Evolutionary conservation across 805 yeast species (phyloP), one percentile per base, ranked within the genome.

Genomic region (Ogataea nonfermentans): DNA sequence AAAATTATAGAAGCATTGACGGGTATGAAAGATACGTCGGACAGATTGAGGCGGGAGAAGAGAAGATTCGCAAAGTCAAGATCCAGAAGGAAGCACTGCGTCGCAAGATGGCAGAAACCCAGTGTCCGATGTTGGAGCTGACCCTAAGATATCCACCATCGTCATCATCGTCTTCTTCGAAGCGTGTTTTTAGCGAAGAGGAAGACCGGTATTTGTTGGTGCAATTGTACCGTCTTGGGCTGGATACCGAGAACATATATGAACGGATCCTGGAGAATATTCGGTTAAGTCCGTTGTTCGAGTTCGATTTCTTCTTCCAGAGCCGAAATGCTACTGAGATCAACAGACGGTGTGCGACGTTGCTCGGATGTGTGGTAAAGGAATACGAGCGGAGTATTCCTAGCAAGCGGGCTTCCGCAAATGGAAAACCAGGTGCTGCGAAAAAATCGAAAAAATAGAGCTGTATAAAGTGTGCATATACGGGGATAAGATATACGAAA

Each of bases 31-130:
- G 86, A 47, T 87, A 83, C 61, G 64, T 90, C 38, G 68, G 74
- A 13, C 91, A 81, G 53, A 87, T 93, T 45, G 95, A 89, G 55
- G 72, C 76, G 3, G 99, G 98, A 11, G 98, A 93, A 58, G 96
- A 89, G 45, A 84, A 76, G 59, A 74, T 85, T 17, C 68, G 78
- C 32, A 79, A 77, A 52, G 57, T 74, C 8, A 74, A 74, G 51
- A 65, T 79, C 23, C 96, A 89, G 55, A 85, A 80, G 57, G 95
- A 86, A 61, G 75, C 87, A 13, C 67, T 93, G 40, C 76, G 90
- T 53, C 70, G 83, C 45, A 90, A 91, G 60, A 65, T 93, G 22
- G 73, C 84, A 15, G 71, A 73, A 46, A 86, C 81, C 61, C 66
- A 68, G 27, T 48, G 46, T 28, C 99, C 99, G 9, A 66, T 91